phyloP scores from a whole-genome alignment of 192 early-diverging fungal species.

The Podila epigama region DNA sequence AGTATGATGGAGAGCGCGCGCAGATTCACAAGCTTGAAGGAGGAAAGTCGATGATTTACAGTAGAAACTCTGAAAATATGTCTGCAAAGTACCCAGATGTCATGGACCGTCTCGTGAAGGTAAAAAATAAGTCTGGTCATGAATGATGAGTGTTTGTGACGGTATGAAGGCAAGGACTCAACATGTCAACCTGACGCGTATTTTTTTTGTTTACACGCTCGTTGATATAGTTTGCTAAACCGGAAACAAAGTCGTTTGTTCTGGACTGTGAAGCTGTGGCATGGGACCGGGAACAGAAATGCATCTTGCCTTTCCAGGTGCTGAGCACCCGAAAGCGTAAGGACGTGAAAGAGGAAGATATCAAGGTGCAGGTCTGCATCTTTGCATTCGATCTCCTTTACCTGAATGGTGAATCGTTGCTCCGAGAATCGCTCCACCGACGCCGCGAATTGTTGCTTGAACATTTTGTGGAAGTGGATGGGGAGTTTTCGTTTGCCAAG shows the following conservation, averaged over 20 bases:
- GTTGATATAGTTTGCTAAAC: constrained; percentile 60
- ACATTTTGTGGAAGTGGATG: constrained; percentile 79
- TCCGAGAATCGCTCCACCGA: constrained; percentile 74
- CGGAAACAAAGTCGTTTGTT: constrained; percentile 84
- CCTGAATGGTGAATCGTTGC: constrained; percentile 90
- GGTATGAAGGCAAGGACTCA: not conserved
- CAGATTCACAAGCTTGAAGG: constrained; percentile 86
- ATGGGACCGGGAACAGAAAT: constrained; percentile 88
- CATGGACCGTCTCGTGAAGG: constrained; percentile 76
- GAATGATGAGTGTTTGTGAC: not conserved
- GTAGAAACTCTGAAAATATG: constrained; percentile 96
- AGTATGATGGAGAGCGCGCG: constrained; percentile 85
- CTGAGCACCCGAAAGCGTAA: constrained; percentile 95
- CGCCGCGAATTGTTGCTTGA: constrained; percentile 78
- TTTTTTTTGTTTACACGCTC: too few species aligned
- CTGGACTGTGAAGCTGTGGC: constrained; percentile 99
- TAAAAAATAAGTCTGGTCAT: constrained; percentile 29
- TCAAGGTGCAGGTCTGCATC: constrained; percentile 93
- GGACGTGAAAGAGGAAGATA: constrained; percentile 91
- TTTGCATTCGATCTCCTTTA: constrained; percentile 98
- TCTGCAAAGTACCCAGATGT: constrained; percentile 94
- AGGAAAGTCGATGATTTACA: constrained; percentile 84
- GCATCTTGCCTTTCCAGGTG: constrained; percentile 97
- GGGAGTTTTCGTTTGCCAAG: constrained; percentile 91
- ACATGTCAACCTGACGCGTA: too few species aligned